A percentile compares a stretch with the other conserved stretches of the same genome.
phyloP scores from a whole-genome alignment of 225 moss, liverwort and hornwort species.

The Climacium dendroides region DNA sequence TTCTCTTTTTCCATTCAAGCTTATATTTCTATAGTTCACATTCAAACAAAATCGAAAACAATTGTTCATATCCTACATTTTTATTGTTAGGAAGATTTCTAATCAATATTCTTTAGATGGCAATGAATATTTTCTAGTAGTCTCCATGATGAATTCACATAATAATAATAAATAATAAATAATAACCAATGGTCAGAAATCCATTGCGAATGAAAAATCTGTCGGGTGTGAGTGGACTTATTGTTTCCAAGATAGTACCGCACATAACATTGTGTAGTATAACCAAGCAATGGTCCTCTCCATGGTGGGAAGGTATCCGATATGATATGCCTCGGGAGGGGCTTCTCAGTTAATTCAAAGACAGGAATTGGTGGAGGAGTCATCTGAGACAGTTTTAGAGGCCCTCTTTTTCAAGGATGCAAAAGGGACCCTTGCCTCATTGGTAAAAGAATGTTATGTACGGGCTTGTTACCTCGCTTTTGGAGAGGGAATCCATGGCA shows the following conservation, averaged over 20 bases:
- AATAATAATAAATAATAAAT: not conserved
- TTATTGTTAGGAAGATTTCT: too few relatives aligned
- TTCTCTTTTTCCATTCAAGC: not conserved
- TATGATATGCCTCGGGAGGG: not conserved
- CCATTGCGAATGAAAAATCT: not conserved
- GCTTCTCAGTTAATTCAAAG: not conserved
- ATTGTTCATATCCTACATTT: fast-evolving
- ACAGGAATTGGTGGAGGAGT: too few relatives aligned
- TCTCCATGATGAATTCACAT: not conserved
- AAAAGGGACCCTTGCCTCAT: not conserved
- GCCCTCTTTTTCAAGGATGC: not conserved
- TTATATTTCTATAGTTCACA: not conserved
- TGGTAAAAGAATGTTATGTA: not conserved
- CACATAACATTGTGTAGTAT: not conserved
- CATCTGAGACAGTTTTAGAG: not conserved
- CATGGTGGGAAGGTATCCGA: not conserved
- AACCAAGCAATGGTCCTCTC: not conserved
- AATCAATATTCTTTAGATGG: not conserved
- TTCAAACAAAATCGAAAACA: not conserved
- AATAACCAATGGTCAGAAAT: fast-evolving
- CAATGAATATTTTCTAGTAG: not conserved
- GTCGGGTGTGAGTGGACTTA: not conserved
- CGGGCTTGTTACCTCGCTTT: not conserved
- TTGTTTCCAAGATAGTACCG: too few relatives aligned
- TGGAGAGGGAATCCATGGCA: not conserved